phyloP scores from a whole-genome alignment of 768 basidiomycete genomes.

The Boletus patriciae region DNA sequence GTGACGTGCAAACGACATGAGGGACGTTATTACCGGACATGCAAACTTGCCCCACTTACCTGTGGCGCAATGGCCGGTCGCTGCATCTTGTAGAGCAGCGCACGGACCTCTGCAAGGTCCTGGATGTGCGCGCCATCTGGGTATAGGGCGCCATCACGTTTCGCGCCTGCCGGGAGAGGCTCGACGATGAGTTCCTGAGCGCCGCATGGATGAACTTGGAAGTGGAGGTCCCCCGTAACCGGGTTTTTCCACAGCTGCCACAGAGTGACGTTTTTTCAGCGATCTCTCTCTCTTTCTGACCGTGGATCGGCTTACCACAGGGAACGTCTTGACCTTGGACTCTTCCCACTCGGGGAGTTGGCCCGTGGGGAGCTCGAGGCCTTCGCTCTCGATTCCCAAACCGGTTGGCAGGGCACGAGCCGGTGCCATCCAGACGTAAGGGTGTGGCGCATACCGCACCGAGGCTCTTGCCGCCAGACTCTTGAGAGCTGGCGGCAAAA shows the following conservation, averaged over 20 bases:
- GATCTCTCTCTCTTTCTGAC: neutral
- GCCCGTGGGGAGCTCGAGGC: conserved; percentile 60
- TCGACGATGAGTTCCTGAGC: conserved; percentile 64
- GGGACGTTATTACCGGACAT: neutral
- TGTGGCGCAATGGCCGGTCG: conserved; percentile 83
- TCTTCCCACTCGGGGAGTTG: conserved; percentile 86
- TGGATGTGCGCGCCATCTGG: conserved; percentile 80
- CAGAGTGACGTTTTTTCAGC: neutral
- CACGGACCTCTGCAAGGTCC: conserved; percentile 70
- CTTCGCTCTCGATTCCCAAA: conserved; percentile 79
- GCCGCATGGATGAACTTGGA: conserved; percentile 89
- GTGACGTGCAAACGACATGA: neutral
- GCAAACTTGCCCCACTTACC: conserved; percentile 33
- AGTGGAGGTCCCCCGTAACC: conserved; percentile 74
- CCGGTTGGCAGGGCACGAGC: conserved; percentile 75
- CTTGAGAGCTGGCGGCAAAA: conserved; percentile 69
- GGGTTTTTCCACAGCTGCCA: conserved; percentile 89
- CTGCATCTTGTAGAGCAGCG: conserved; percentile 81
- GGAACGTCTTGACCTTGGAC: conserved; percentile 67
- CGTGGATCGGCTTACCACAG: conserved; percentile 45
- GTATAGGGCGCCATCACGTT: conserved; percentile 65
- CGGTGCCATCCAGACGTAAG: conserved; percentile 89
- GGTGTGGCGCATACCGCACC: conserved; percentile 81
- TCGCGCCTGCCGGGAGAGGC: conserved; percentile 64
- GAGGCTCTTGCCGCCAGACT: conserved; percentile 74